Evolutionary conservation across 129 eudicot species (phyloP).

Genomic region (Artemisia argyi): DNA sequence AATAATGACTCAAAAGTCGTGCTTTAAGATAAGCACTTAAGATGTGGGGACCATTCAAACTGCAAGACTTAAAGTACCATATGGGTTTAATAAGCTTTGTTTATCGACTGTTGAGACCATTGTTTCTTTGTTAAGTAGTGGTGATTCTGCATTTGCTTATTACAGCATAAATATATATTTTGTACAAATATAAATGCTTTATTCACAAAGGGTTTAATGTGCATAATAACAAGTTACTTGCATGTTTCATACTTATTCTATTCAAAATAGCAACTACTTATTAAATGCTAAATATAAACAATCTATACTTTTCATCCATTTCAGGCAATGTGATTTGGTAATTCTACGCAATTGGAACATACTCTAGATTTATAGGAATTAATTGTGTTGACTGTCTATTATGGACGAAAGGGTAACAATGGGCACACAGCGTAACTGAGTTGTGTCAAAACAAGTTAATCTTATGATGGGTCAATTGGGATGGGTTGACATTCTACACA

Average conservation of each 20-base stretch:
- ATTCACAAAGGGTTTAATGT: neutral
- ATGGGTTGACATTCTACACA: no score
- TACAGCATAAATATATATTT: neutral
- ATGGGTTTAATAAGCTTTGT: neutral
- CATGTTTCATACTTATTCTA: neutral
- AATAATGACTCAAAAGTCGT: neutral
- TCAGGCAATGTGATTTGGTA: neutral
- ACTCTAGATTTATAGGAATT: neutral
- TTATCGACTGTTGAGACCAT: neutral
- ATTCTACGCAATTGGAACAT: neutral
- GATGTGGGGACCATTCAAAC: neutral
- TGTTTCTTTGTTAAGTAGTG: neutral
- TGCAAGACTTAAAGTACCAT: neutral
- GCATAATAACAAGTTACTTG: neutral
- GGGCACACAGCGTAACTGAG: no score
- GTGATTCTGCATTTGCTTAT: neutral
- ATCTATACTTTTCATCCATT: neutral
- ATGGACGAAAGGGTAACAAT: no score
- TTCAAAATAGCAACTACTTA: no score
- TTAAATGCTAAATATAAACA: neutral
- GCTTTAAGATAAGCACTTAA: neutral
- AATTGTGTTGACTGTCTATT: no score
- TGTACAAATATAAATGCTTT: no score
- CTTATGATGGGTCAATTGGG: no score
- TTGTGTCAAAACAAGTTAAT: no score